phyloP scores from a whole-genome alignment of 2,329 filamentous ascomycete genomes.

The Aspergillus fructus region DNA sequence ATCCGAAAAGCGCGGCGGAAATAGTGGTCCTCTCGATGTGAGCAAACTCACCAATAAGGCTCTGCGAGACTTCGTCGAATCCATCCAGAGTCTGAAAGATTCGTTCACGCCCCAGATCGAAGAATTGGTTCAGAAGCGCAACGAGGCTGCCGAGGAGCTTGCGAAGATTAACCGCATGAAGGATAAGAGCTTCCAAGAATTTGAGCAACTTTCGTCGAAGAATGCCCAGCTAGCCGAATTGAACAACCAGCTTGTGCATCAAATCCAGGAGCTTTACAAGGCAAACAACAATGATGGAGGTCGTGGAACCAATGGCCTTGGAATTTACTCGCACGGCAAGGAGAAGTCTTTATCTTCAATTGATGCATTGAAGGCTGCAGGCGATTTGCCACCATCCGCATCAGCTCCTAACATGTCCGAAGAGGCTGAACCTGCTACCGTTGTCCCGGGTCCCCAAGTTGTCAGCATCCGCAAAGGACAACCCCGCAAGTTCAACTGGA shows the following conservation, averaged over 20 bases:
- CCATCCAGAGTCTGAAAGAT: slow-evolving; percentile 72
- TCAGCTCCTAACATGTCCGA: slow-evolving; percentile 58
- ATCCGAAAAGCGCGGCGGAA: slow-evolving; percentile 73
- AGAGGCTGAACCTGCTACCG: slow-evolving; percentile 61
- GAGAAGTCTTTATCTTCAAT: slow-evolving; percentile 49
- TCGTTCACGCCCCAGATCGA: slow-evolving; percentile 74
- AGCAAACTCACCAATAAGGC: slow-evolving; percentile 65
- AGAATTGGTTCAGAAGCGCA: slow-evolving; percentile 84
- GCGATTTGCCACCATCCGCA: slow-evolving; percentile 57
- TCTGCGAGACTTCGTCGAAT: slow-evolving; percentile 61
- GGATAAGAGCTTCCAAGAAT: slow-evolving; percentile 90
- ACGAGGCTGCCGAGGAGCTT: slow-evolving; percentile 81
- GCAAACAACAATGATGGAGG: slow-evolving; percentile 56
- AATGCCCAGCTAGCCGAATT: slow-evolving; percentile 92
- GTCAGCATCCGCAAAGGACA: slow-evolving; percentile 94
- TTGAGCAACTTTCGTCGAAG: slow-evolving; percentile 90
- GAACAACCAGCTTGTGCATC: slow-evolving; percentile 92
- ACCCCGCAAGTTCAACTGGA: slow-evolving; percentile 97
- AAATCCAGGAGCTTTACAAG: slow-evolving; percentile 92
- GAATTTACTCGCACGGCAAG: slow-evolving; percentile 60
- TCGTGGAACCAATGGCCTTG: slow-evolving; percentile 53
- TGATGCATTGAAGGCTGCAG: slow-evolving; percentile 46
- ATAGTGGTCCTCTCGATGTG: slow-evolving; percentile 75
- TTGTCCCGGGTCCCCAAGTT: slow-evolving; percentile 78
- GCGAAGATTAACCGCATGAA: slow-evolving; percentile 78